These are phyloP conservation scores for Dendrothele bispora DNA, from an alignment of 768 basidiomycete genomes.

Conservation along the genomic window DNA sequence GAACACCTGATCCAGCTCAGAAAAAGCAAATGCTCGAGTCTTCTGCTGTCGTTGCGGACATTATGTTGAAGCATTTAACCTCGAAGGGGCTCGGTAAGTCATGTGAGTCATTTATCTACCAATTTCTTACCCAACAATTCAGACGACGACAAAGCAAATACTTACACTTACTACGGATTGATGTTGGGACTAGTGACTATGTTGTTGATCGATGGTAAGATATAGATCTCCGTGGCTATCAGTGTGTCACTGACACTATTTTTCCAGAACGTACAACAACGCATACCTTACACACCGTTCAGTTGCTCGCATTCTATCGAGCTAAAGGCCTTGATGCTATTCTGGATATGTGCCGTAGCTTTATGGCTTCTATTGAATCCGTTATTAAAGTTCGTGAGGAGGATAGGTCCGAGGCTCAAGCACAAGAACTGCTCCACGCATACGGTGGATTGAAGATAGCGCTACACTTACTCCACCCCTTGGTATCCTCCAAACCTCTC, in stretches of 20 bases:
- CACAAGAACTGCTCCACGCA: conserved; percentile 71
- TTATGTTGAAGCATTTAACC: conserved; percentile 72
- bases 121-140: neutral
- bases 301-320: conserved; percentile 73
- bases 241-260: conserved; percentile 4
- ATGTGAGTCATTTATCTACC: neutral
- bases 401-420: conserved; percentile 54
- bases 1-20: conserved; percentile 73
- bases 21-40: conserved; percentile 75
- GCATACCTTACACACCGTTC: conserved; percentile 78
- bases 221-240: conserved; percentile 4
- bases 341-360: conserved; percentile 53
- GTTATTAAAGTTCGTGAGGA: conserved; percentile 50
- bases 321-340: conserved; percentile 70
- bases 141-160: conserved; percentile 25
- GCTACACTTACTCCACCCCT: conserved; percentile 70
- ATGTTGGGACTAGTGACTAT: conserved; percentile 46
- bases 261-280: conserved; percentile 70
- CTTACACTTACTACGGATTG: conserved; percentile 47
- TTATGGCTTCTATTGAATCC: conserved; percentile 57
- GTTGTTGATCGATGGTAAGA: conserved; percentile 49
- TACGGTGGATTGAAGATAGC: conserved; percentile 82
- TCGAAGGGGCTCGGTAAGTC: conserved; percentile 52
- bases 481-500: conserved; percentile 78
- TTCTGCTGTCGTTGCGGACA: conserved; percentile 65